Evolutionary conservation across 441 rosid species (phyloP).

Genomic region (Dalechampia spathulata): DNA sequence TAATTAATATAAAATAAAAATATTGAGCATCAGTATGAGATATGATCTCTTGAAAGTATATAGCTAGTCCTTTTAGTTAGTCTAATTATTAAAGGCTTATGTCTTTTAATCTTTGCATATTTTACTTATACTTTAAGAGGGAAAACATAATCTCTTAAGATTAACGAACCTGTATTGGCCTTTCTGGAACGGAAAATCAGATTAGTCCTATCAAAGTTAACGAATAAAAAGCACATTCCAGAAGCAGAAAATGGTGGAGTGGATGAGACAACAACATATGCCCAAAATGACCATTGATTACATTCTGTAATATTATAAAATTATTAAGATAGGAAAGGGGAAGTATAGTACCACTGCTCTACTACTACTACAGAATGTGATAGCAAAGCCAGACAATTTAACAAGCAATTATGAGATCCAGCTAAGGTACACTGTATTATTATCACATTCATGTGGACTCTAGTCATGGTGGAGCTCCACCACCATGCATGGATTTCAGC

Average conservation of each 20-base stretch:
- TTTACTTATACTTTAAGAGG: no score
- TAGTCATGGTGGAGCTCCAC: constrained; percentile 20
- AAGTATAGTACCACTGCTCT: no score
- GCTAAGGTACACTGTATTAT: constrained; percentile 21
- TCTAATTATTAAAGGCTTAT: no score
- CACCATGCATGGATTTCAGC: constrained; percentile 23
- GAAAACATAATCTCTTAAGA: no score
- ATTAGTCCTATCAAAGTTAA: background rate
- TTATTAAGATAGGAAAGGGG: background rate
- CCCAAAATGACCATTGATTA: background rate
- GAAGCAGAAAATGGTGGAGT: background rate
- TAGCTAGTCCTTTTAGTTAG: no score
- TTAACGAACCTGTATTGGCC: no score
- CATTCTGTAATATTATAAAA: background rate
- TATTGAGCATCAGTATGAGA: no score
- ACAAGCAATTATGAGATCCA: constrained; percentile 30
- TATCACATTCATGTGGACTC: constrained; percentile 22
- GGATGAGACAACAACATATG: background rate
- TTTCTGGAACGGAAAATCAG: no score
- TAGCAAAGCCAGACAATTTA: constrained; percentile 11
- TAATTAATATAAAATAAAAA: no score
- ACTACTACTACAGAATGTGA: background rate
- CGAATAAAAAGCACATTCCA: background rate
- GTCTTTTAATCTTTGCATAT: no score
- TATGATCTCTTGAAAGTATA: no score